These are phyloP conservation scores for Lepidium didymum DNA, from an alignment of 345 rosid species.

Conservation along the genomic window DNA sequence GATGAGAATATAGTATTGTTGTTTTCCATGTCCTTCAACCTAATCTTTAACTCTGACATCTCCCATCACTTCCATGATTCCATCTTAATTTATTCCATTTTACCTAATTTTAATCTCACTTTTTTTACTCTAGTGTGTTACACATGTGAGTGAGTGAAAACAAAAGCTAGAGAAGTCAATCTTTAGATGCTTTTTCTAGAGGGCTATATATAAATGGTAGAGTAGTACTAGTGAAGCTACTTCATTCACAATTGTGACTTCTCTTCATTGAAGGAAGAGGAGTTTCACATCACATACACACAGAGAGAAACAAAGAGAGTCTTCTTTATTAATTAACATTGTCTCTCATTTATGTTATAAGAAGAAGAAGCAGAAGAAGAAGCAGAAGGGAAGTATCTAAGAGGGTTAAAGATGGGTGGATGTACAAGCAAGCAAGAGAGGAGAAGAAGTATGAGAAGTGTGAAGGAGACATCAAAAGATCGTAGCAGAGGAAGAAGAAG, in stretches of 20 bases:
- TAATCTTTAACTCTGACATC: conserved; percentile 25
- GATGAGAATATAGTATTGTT: conserved; percentile 21
- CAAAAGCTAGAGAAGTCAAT: neutral
- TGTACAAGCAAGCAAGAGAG: conserved; percentile 31
- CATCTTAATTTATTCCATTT: conserved; percentile 15
- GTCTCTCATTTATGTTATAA: neutral
- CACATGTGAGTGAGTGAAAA: conserved; percentile 18
- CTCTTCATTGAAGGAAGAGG: conserved; percentile 23
- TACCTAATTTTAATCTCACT: neutral
- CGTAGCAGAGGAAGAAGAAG: conserved; percentile 32
- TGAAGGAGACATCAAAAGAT: conserved; percentile 10
- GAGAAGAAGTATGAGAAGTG: neutral
- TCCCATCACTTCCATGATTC: conserved; percentile 16
- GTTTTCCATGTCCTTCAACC: conserved; percentile 27
- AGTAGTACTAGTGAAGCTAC: conserved; percentile 12
- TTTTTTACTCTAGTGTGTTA: conserved; percentile 3
- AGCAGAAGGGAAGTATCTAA: neutral
- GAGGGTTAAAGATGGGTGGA: conserved; percentile 19
- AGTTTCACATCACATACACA: conserved; percentile 6
- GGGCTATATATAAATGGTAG: conserved; percentile 11
- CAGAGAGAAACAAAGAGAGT: neutral
- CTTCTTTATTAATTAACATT: conserved; percentile 4
- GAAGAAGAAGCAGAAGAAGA: neutral
- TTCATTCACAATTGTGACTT: conserved; percentile 14
- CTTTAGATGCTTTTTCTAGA: conserved; percentile 7